phyloP scores from a whole-genome alignment of 1,284 basidiomycete genomes.

The Melampsora americana region DNA sequence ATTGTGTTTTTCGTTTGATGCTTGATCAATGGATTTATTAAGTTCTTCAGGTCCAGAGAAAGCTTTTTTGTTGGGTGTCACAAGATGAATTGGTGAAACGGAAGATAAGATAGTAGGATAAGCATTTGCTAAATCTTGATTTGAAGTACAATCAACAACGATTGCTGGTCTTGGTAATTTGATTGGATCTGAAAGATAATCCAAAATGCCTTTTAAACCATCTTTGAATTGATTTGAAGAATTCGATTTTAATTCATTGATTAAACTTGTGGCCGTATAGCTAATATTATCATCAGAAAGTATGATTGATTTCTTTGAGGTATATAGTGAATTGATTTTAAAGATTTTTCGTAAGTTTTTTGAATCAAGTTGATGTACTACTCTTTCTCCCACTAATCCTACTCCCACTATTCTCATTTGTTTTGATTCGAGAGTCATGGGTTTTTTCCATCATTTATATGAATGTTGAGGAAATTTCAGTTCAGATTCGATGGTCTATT shows the following conservation, averaged over 20 bases:
- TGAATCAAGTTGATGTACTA: constrained; percentile 34
- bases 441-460: not conserved
- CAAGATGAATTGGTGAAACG: constrained; percentile 68
- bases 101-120: constrained; percentile 73
- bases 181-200: constrained; percentile 56
- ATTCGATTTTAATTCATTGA: constrained; percentile 15
- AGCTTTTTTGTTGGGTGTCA: constrained; percentile 98
- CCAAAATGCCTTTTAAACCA: constrained; percentile 24
- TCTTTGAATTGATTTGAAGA: not conserved
- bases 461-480: not conserved
- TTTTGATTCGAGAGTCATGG: not conserved
- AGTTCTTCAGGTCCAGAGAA: constrained; percentile 73
- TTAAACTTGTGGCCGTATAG: constrained; percentile 13
- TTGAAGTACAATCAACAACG: constrained; percentile 90
- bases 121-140: constrained; percentile 72
- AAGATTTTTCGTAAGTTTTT: constrained; percentile 9
- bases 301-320: constrained; percentile 14
- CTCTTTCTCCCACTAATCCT: constrained; percentile 33
- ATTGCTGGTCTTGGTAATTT: constrained; percentile 64
- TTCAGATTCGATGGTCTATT: not conserved
- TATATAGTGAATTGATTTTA: constrained; percentile 30
- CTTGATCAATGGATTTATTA: constrained; percentile 67
- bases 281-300: not conserved
- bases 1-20: constrained; percentile 61
- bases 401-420: constrained; percentile 24